Evolutionary conservation across 106 monocot genomes (phyloP), one percentile per base, ranked within the genome.

Genomic region (Agapanthus africanus): DNA sequence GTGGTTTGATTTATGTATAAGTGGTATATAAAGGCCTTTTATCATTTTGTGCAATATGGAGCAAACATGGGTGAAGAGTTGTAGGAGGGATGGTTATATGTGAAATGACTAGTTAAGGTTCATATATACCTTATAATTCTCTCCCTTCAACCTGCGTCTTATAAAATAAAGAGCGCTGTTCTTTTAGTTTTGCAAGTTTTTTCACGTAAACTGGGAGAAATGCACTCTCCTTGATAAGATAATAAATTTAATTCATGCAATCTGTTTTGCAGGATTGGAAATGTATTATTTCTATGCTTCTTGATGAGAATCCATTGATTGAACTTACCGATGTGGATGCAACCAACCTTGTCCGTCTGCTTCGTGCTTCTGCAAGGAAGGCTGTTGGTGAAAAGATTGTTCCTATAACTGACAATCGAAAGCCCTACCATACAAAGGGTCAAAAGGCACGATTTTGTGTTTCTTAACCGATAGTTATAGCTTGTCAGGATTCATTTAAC

Each of bases 331-430:
- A 87, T 73, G 80, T 87, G 60, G 97, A 97, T 84, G 84, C 81
- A 70, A 97, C 97, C 31, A 97, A 97, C 74, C 80, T 97, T 59
- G 86, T 92, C 68, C 83, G 92, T 35, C 70, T 97, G 63, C 82
- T 97, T 25, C 52, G 79, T 84, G 89, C 89, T 37, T 97, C 97
- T 71, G 82, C 87, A 3, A 94, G 72, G 56, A 94, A 87, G 71
- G 79, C 93, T 60, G 87, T 92, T 71, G 97, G 97, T 62, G 97
- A 97, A 66, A 97, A 69, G 72, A 97, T 97, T 71, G 92, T 97
- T 65, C 97, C 97, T 54, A 66, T 78, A 37, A 79, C 70, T 13
- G 92, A 92, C 34, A 92, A 90, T 40, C 70, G 97, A 52, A 97
- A 97, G 76, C 79, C 80, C 39, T 90, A 97, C 49, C 67, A 79